These are phyloP conservation scores for Lathyrus sativus DNA, from an alignment of 306 rosid genomes.

Conservation along the genomic window DNA sequence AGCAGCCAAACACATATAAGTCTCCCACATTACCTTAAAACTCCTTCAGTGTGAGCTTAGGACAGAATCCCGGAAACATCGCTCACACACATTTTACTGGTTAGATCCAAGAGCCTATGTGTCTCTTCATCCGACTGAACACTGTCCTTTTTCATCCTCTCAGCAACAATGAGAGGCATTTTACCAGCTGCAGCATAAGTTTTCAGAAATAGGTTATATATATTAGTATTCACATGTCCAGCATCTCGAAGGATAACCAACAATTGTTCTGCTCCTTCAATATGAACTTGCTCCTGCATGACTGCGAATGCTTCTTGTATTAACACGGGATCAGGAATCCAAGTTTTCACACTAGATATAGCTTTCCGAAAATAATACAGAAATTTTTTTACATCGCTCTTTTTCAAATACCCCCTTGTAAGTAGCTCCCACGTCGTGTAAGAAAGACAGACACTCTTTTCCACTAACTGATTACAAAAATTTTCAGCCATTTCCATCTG, in stretches of 20 bases:
- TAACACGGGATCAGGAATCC: slow-evolving; percentile 61
- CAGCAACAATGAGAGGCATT: slow-evolving; percentile 79
- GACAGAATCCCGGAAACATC: slow-evolving; percentile 55
- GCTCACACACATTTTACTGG: slow-evolving; percentile 72
- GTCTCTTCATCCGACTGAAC: slow-evolving; percentile 74
- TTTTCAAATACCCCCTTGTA: slow-evolving; percentile 70
- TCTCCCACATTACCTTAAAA: slow-evolving; percentile 16
- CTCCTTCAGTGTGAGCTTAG: slow-evolving; percentile 24
- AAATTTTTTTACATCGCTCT: slow-evolving; percentile 52
- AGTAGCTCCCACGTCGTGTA: slow-evolving; percentile 92
- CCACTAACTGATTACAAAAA: slow-evolving; percentile 50
- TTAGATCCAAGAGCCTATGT: slow-evolving; percentile 56
- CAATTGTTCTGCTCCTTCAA: slow-evolving; percentile 69
- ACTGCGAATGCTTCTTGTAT: slow-evolving; percentile 59
- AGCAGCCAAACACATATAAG: neutral
- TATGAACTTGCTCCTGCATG: slow-evolving; percentile 60
- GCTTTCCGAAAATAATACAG: slow-evolving; percentile 64
- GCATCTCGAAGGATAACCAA: slow-evolving; percentile 61
- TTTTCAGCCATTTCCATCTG: slow-evolving; percentile 72
- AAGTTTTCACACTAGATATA: slow-evolving; percentile 65
- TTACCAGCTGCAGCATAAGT: slow-evolving; percentile 76
- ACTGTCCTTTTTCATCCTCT: slow-evolving; percentile 79
- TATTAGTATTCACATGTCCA: slow-evolving; percentile 64
- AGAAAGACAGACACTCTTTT: slow-evolving; percentile 55
- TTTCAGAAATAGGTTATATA: slow-evolving; percentile 63